Percentiles rank a stretch among this genome's conserved stretches.
Conservation (phyloP, 1,284 basidiomycete species). For the Porogramme epimiltina region DNA sequence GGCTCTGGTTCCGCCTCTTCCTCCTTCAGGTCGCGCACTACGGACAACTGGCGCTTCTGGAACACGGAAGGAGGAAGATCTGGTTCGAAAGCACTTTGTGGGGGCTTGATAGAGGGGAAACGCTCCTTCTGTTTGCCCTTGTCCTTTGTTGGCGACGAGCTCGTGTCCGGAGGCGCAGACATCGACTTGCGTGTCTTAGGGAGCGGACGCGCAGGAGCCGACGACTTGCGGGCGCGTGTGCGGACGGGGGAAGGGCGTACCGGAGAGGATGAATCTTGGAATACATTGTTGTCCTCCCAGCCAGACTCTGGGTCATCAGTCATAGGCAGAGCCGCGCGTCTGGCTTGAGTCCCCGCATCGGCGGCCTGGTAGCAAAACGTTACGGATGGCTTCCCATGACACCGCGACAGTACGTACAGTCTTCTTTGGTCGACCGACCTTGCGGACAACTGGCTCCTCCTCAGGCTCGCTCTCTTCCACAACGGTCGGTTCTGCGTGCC, state of each 20-base stretch:
- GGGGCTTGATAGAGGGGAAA: constrained; percentile 26
- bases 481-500: constrained; percentile 45
- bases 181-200: constrained; percentile 60
- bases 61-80: constrained; percentile 44
- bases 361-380: constrained; percentile 36
- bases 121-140: constrained; percentile 21
- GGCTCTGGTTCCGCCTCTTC: constrained; percentile 8
- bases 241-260: constrained; percentile 58
- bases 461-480: constrained; percentile 80
- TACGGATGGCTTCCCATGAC: background rate
- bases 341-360: constrained; percentile 49
- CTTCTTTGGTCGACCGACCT: constrained; percentile 63
- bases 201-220: constrained; percentile 22
- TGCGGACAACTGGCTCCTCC: constrained; percentile 61
- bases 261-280: constrained; percentile 82
- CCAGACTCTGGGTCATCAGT: constrained; percentile 61
- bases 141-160: constrained; percentile 23
- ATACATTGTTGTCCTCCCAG: constrained; percentile 86
- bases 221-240: constrained; percentile 50
- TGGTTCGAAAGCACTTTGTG: constrained; percentile 54
- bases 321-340: constrained; percentile 53
- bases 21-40: constrained; percentile 20
- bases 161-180: constrained; percentile 68
- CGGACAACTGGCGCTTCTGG: constrained; percentile 13
- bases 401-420: constrained; percentile 40